Conservation (phyloP, 805 yeast genomes). For the Nakazawaea molendinolei region DNA sequence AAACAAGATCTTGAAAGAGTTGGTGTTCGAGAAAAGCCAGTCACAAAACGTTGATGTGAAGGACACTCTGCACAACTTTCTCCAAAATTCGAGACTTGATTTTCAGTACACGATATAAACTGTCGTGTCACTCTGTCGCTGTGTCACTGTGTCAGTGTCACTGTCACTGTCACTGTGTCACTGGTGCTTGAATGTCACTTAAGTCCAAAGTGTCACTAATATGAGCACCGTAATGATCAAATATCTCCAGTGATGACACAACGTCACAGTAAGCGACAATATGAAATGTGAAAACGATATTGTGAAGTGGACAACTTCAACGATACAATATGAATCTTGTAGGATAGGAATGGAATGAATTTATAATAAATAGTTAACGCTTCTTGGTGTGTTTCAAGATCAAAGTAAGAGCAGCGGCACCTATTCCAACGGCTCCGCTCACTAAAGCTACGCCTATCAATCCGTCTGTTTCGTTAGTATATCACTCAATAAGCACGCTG, state of each 20-base stretch:
- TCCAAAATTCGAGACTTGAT: constrained; percentile 3
- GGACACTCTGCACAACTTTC: not conserved
- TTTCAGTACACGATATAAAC: constrained; percentile 7
- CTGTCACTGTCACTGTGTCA: too few relatives aligned
- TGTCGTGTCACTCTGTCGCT: too few relatives aligned
- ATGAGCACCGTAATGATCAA: too few relatives aligned
- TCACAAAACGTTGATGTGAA: not conserved
- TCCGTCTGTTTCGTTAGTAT: constrained; percentile 52
- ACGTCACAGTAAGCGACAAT: too few relatives aligned
- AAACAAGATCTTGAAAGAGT: constrained; percentile 47
- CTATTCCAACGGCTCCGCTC: constrained; percentile 80
- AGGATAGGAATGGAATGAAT: not conserved
- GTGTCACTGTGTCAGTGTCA: too few relatives aligned
- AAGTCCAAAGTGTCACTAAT: too few relatives aligned
- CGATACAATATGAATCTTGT: too few relatives aligned
- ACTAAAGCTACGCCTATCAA: constrained; percentile 82
- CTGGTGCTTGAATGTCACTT: too few relatives aligned
- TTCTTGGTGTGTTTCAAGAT: constrained; percentile 24
- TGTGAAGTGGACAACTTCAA: too few relatives aligned
- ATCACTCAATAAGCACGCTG: too few relatives aligned
- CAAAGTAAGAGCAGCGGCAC: constrained; percentile 55
- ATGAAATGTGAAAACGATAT: too few relatives aligned
- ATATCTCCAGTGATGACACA: too few relatives aligned
- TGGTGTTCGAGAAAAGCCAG: constrained; percentile 45
- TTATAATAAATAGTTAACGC: constrained; percentile 15